Base-by-base conservation (phyloP, 2,329 filamentous ascomycete genomes). In the Ceratocystis colombiana region DNA sequence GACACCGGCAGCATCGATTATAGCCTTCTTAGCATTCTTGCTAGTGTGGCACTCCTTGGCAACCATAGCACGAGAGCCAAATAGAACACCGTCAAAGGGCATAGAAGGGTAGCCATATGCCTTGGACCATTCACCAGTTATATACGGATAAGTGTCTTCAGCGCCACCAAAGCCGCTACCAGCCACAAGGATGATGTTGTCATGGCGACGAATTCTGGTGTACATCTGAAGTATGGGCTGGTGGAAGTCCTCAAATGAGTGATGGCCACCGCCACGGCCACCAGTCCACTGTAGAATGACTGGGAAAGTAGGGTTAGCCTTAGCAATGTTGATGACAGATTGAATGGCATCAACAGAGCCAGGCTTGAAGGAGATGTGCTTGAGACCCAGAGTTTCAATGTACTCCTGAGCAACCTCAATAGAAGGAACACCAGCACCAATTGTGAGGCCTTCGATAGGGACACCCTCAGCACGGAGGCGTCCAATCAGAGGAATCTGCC, bases 241-340 rank as follows among this genome's bases (percentile, higher is more conserved):
- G 76, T 96, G 92, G 82, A 96, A 96, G 75, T 96, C 92, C 75
- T 96, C 92, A 69, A 87, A 96, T 0, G 91, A 96, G 78, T 96
- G 92, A 75, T 96, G 92, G 67, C 92, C 92, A 78, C 92, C 92
- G 70, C 91, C 92, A 76, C 92, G 88, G 50, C 92, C 92, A 73
- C 92, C 92, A 68, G 92, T 96, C 92, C 92, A 96, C 77, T 96
- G 92, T 69, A 96, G 79, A 64, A 96, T 85, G 64, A 96, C 84
- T n/a, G 92, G 92, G 81, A 96, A 96, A 33, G 84, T 87, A 1
- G 92, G 91, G 75, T 96, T 94, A n/a, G 90, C 89, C 77, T 89
- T 94, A 70, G 92, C 91, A 72, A 96, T 92, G 76, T 95, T 94
- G 77, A 96, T 88, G 68, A 95, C 89, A 41, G 88, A 80, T 74